Evolutionary conservation across 108 stramenopile species (phyloP).

Genomic region (Hondaea fermentalgiana): DNA sequence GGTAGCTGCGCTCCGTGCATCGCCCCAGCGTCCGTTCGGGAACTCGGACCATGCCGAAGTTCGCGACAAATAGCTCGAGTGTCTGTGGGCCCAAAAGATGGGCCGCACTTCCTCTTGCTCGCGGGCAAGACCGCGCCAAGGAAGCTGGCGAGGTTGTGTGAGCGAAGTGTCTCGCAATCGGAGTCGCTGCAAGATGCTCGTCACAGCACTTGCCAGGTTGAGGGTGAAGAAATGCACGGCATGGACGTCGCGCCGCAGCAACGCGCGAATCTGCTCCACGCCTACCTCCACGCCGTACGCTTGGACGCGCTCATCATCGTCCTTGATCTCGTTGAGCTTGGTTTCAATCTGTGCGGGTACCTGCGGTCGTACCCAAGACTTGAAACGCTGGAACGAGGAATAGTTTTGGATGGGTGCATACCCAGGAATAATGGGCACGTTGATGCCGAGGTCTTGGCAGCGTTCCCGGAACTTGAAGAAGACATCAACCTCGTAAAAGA

Average conservation of each 20-base stretch:
- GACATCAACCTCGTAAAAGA: slow-evolving; percentile 75
- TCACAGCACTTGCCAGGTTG: slow-evolving; percentile 78
- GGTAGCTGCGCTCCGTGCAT: slow-evolving; percentile 28
- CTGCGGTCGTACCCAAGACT: slow-evolving; percentile 61
- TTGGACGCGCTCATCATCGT: slow-evolving; percentile 87
- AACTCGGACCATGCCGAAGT: slow-evolving; percentile 35
- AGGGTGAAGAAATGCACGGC: slow-evolving; percentile 91
- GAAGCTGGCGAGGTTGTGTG: slow-evolving; percentile 26
- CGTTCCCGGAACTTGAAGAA: slow-evolving; percentile 67
- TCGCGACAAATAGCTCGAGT: slow-evolving; percentile 29
- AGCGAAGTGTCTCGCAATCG: slow-evolving; percentile 21
- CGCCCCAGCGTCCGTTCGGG: slow-evolving; percentile 41
- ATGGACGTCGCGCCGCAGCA: slow-evolving; percentile 52
- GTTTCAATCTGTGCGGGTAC: slow-evolving; percentile 60
- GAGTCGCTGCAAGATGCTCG: slow-evolving; percentile 57
- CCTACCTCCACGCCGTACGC: slow-evolving; percentile 76
- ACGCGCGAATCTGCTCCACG: slow-evolving; percentile 60
- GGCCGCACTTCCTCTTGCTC: slow-evolving; percentile 32
- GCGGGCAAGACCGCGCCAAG: slow-evolving; percentile 30
- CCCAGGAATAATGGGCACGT: slow-evolving; percentile 80
- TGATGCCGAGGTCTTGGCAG: slow-evolving; percentile 68
- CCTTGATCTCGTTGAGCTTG: slow-evolving; percentile 58
- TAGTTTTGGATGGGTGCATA: slow-evolving; percentile 88
- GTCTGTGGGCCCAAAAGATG: slow-evolving; percentile 37
- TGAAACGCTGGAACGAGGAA: slow-evolving; percentile 66